Base-by-base conservation (phyloP, 305 asterid genomes). In the Fraxinus albicans region DNA sequence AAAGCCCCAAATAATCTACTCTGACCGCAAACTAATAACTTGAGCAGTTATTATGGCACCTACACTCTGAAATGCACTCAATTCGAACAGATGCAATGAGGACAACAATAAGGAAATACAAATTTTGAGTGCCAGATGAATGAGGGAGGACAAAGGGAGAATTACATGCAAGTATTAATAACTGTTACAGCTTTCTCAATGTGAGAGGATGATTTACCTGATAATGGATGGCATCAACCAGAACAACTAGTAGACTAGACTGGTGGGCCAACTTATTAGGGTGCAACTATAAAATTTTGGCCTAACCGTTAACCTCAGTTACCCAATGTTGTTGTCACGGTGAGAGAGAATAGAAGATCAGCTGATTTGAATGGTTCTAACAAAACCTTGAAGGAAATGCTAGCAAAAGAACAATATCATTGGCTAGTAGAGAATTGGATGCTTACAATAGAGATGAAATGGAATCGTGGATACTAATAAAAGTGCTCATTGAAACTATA, bases 21-120 rank as follows among this genome's bases (percentile, higher is more conserved):
- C 9, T 33, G 44, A 34, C 42, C 0, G 6, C 77, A 33, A 72
- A 65, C 73, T 23, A 67, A 72, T 33, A 33, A 72, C 25, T 72
- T 15, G 77, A 33, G 77, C 77, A 72, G 47, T 72, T 34, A 69
- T 69, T 69, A 69, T 34, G 77, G 44, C 77, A 72, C 44, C 34
- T 21, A 72, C 77, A n/a, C 44, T 15, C 19, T 33, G 42, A 17
- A 17, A 72, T 33, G 77, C 47, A 72, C 44, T 70, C 76, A 4
- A 70, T 31, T 31, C 2, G 47, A 33, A 31, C 27, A 2, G 27
- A 72, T 31, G 25, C 23, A 33, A 15, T 31, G 42, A 34, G 6
- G 15, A n/a, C 12, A 31, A 72, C 23, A 33, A 31, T 8, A 72
- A 34, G 77, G 77, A 17, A 31, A 72, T 72, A 72, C 27, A 6